Base-by-base conservation (phyloP, 352 stramenopile genomes). In the Pythium chondricola region DNA sequence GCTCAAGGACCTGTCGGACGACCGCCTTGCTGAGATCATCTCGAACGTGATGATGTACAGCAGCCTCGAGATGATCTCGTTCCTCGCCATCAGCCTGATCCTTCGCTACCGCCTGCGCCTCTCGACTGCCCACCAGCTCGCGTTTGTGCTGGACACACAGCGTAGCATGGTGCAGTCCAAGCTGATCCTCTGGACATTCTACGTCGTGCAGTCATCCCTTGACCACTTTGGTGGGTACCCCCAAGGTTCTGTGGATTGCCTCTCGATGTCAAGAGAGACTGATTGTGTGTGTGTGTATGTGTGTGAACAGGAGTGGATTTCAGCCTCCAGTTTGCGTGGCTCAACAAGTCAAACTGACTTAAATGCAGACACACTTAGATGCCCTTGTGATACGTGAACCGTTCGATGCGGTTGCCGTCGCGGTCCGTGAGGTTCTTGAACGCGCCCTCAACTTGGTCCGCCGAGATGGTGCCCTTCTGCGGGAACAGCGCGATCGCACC, bases 331-430 rank as follows among this genome's bases (percentile, higher is more conserved):
- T 33, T 33, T 33, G 29, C 29, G 13, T 33, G 29, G 29, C 29
- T 33, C 29, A 33, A 33, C 7, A 33, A 8, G 29, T 8, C 29
- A 33, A n/a, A n/a, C n/a, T n/a, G n/a, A n/a, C n/a, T n/a, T n/a
- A n/a, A n/a, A n/a, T n/a, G n/a, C n/a, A n/a, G n/a, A n/a, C n/a
- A n/a, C n/a, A n/a, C 7, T 27, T 62, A 91, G 44, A 91, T 87
- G 46, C 80, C 80, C 60, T 92, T 92, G 73, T 92, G 86, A 65
- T 92, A 92, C 39, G 69, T 71, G 52, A 88, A 84, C 30, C 75
- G 58, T 25, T 66, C 61, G 48, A 88, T 69, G 36, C 63, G 74
- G 30, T 81, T 61, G 32, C 73, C 77, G 22, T 75, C 47, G 30
- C 71, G 71, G 55, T 88, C 72, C 21, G 69, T 72, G 21, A 80